Percentiles rank a stretch among this genome's conserved stretches.
Evolutionary conservation across 768 basidiomycete genomes (phyloP).

Genomic region (Xanthoconium purpureum): DNA sequence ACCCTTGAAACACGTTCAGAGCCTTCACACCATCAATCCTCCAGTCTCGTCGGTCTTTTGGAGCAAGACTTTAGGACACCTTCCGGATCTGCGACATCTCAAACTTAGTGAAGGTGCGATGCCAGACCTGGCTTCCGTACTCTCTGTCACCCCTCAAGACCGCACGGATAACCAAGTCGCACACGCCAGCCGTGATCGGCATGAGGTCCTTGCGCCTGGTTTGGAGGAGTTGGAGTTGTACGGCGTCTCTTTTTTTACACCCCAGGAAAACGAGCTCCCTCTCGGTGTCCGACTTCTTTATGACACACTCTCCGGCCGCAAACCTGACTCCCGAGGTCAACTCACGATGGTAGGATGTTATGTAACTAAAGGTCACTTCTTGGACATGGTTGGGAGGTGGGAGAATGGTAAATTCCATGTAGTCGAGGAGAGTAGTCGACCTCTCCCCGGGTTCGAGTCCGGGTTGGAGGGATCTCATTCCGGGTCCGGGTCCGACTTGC

Average conservation of each 20-base stretch:
- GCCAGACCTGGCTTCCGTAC: not conserved
- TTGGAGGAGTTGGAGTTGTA: not conserved
- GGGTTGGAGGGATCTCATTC: too few species aligned
- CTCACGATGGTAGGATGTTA: not conserved
- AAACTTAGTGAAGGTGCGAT: not conserved
- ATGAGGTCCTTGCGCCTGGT: not conserved
- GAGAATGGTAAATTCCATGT: not conserved
- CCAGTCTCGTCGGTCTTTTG: not conserved
- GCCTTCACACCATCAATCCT: not conserved
- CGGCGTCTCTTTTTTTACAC: not conserved
- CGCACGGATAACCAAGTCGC: not conserved
- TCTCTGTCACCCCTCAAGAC: not conserved
- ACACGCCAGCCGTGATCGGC: not conserved
- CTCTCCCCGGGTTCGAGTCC: too few species aligned
- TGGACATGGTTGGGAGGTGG: not conserved
- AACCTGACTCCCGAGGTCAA: not conserved
- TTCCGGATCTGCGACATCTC: slow-evolving; percentile 1
- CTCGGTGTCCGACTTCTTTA: not conserved
- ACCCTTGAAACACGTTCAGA: not conserved
- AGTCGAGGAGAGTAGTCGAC: not conserved
- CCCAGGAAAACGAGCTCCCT: too few species aligned
- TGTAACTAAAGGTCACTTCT: too few species aligned
- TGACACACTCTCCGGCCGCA: not conserved
- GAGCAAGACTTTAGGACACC: not conserved
- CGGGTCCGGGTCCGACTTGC: too few species aligned